These are phyloP conservation scores for Citrus inodora DNA, from an alignment of 345 rosid genomes.

Conservation along the genomic window DNA sequence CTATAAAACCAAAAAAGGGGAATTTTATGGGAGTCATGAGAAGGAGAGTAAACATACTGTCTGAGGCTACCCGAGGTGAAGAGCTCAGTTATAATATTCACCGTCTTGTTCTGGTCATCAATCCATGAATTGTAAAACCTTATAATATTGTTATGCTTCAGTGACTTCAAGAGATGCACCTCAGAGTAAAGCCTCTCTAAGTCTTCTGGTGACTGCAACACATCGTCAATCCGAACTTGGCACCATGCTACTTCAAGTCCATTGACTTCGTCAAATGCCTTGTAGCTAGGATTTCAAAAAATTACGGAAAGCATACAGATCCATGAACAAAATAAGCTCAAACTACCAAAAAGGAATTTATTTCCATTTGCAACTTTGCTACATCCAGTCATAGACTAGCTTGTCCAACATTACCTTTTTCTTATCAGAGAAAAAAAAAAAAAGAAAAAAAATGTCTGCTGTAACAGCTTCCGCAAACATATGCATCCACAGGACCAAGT, in stretches of 20 bases:
- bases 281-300: constrained; percentile 50
- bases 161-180: constrained; percentile 79
- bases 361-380: neutral
- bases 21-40: neutral
- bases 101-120: constrained; percentile 85
- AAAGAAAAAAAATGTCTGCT: neutral
- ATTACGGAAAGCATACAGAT: constrained; percentile 29
- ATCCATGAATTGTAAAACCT: constrained; percentile 89
- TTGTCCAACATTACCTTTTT: neutral
- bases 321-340: constrained; percentile 2
- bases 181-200: constrained; percentile 88
- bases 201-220: constrained; percentile 80
- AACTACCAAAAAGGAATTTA: neutral
- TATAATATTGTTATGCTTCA: constrained; percentile 79
- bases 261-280: constrained; percentile 88
- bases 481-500: neutral
- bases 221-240: constrained; percentile 87
- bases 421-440: neutral
- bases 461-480: neutral
- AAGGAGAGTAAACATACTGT: constrained; percentile 55
- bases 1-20: neutral
- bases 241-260: constrained; percentile 99
- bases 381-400: neutral
- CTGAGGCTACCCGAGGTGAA: constrained; percentile 95
- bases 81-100: constrained; percentile 86